phyloP scores from a whole-genome alignment of 352 stramenopile species.

The Achlya hypogyna region DNA sequence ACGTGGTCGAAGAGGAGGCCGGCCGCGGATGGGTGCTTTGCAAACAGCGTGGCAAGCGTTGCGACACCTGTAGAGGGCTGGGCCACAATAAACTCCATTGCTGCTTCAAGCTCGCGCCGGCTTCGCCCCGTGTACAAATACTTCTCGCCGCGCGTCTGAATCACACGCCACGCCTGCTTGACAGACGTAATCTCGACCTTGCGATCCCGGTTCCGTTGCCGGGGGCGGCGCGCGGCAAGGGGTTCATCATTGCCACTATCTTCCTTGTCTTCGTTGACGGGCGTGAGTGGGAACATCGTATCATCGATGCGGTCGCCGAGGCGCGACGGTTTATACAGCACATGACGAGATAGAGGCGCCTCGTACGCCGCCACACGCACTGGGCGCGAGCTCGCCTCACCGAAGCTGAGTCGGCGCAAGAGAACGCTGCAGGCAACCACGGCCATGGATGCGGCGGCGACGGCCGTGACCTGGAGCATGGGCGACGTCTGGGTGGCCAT shows the following conservation, averaged over 20 bases:
- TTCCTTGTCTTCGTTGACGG: background rate
- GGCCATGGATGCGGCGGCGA: background rate
- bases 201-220: no score
- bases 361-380: background rate
- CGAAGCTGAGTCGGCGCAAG: background rate
- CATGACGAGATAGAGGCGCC: no score
- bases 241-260: background rate
- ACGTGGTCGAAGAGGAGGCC: constrained; percentile 1
- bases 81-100: constrained; percentile 1
- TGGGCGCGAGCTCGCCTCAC: background rate
- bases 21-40: background rate
- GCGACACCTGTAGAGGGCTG: background rate
- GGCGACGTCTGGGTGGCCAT: background rate
- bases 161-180: background rate
- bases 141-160: background rate
- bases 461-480: background rate
- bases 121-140: background rate
- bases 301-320: background rate
- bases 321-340: background rate
- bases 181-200: no score
- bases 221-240: no score
- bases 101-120: background rate
- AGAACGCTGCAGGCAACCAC: background rate
- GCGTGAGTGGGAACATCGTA: background rate
- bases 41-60: background rate